phyloP scores from a whole-genome alignment of 164 flowering plant species.

The Aristolochia fimbriata region DNA sequence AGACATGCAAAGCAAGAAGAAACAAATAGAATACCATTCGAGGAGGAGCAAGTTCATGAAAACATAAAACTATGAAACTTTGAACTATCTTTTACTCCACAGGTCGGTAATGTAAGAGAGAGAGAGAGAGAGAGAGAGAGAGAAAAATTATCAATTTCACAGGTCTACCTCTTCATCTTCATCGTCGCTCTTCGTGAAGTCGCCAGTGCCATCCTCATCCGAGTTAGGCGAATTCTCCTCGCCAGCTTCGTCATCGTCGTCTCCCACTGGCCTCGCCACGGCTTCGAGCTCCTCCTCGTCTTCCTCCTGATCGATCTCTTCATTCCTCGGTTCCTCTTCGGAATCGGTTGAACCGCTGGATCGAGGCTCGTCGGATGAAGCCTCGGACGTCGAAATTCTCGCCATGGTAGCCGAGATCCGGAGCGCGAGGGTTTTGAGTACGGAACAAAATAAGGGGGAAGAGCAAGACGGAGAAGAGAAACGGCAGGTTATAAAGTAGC shows the following conservation, averaged over 20 bases:
- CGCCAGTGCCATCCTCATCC: slow-evolving; percentile 13
- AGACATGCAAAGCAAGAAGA: no score
- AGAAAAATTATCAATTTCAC: background rate
- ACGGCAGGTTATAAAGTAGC: background rate
- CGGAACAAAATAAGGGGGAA: background rate
- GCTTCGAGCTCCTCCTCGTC: slow-evolving; percentile 90
- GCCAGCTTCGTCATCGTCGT: slow-evolving; percentile 44
- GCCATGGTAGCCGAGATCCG: slow-evolving; percentile 26
- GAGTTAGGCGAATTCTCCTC: slow-evolving; percentile 14
- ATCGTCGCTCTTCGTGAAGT: slow-evolving; percentile 19
- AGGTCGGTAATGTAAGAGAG: background rate
- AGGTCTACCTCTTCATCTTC: slow-evolving; percentile 32
- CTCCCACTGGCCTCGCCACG: slow-evolving; percentile 50
- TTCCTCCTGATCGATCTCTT: slow-evolving; percentile 41
- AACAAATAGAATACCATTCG: no score
- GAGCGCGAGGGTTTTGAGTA: background rate
- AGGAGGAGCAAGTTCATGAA: no score
- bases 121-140: no score
- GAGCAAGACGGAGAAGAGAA: background rate
- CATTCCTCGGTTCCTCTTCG: slow-evolving; percentile 48
- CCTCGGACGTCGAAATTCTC: slow-evolving; percentile 27
- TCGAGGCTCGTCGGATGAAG: slow-evolving; percentile 36
- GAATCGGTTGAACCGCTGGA: slow-evolving; percentile 39
- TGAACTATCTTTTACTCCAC: background rate
- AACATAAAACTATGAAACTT: no score